phyloP scores from a whole-genome alignment of 106 monocot genomes.

The Dendrobium huoshanense region DNA sequence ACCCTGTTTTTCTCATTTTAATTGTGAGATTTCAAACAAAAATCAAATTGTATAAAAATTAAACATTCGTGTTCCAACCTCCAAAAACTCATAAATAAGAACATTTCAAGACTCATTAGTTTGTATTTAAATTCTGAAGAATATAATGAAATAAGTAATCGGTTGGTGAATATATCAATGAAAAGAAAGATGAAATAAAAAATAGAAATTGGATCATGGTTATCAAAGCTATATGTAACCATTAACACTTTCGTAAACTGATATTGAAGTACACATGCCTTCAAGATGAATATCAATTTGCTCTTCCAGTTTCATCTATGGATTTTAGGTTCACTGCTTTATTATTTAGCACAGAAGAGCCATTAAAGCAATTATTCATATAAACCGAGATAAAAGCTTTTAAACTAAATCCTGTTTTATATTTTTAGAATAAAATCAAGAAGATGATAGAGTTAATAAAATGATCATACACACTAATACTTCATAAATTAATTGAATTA shows the following conservation, averaged over 20 bases:
- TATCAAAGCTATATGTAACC: no score
- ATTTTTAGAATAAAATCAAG: background rate
- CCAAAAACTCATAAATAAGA: background rate
- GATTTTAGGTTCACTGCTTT: background rate
- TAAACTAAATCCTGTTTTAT: background rate
- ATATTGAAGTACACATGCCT: background rate
- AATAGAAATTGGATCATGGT: background rate
- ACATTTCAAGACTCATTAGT: background rate
- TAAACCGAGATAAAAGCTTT: background rate
- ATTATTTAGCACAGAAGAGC: background rate
- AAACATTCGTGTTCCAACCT: background rate
- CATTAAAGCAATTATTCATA: background rate
- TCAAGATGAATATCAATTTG: background rate
- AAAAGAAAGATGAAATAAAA: background rate
- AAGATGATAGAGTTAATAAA: background rate
- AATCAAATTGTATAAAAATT: background rate
- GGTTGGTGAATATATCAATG: no score
- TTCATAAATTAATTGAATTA: conserved; percentile 5
- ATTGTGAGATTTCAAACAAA: background rate
- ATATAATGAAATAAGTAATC: background rate
- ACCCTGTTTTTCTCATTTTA: no score
- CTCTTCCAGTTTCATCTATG: background rate
- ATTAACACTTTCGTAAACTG: no score
- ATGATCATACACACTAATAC: background rate
- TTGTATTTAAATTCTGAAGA: background rate